Evolutionary conservation across 2,329 filamentous ascomycete species (phyloP), one percentile per base, ranked within the genome.

Genomic region (Trichoderma koningiopsis): DNA sequence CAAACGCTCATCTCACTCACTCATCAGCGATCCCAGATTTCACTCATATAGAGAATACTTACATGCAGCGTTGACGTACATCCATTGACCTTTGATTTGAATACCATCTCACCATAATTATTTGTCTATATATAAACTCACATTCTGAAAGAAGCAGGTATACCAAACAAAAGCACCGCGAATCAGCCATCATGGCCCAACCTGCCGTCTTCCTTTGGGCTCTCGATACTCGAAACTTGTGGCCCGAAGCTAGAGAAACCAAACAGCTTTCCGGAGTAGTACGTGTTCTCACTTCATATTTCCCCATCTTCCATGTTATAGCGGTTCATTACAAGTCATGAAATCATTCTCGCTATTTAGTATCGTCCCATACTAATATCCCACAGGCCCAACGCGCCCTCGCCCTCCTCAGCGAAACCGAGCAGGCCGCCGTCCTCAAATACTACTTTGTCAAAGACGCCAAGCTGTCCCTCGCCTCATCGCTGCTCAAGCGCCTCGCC

Each of bases 401-500:
- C 43, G 78, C 80, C 10, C 81, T 90, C 33, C 82, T 90, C 60
- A 78, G 82, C 2, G 73, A 80, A 1, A 80, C 85, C 11, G 91
- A 93, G 76, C 86, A 85, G 71, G 77, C 84, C 63, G 79, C 80
- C 16, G 86, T 90, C 37, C 83, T 89, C 10, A 83, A 83, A 69
- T 92, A 88, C 80, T 87, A 88, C 80, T 88, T 90, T 77, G 82
- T 90, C 73, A 83, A 86, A 76, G 92, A 94, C 79, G 92, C 92
- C 65, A 91, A 91, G 77, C 91, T 94, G 85, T 86, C 87, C 60
- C 84, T 95, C 53, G 90, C 81, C 29, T 94, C 92, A 22, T 86
- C 89, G 55, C 85, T 95, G 61, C 83, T 94, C 70, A 95, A 95
- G 81, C 89, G 91, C 68, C 85, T 89, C 73, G 89, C 87, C 75